Conservation (phyloP, 2,329 filamentous ascomycete species). For the Diaporthe sp. region DNA sequence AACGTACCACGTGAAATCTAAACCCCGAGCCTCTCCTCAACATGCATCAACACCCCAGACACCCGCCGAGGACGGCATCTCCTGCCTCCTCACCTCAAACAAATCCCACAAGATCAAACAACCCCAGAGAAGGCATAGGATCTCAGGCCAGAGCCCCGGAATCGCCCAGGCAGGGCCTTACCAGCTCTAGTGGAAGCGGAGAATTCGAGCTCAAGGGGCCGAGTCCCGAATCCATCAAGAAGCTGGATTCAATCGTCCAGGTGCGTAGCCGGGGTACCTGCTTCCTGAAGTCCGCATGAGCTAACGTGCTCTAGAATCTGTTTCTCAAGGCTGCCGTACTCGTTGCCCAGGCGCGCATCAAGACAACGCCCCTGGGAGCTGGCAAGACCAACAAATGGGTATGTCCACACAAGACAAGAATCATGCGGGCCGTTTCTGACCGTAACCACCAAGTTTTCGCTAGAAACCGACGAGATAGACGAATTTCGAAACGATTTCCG, state of each 20-base stretch:
- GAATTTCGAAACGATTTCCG: conserved; percentile 85
- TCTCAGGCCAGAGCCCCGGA: conserved; percentile 53
- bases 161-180: conserved; percentile 59
- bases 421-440: conserved; percentile 33
- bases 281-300: conserved; percentile 17
- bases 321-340: conserved; percentile 89
- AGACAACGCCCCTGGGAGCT: conserved; percentile 69
- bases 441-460: conserved; percentile 79
- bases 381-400: conserved; percentile 89
- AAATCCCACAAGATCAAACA: conserved; percentile 80
- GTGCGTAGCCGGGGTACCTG: conserved; percentile 57
- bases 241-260: conserved; percentile 94
- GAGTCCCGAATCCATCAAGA: conserved; percentile 77
- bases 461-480: conserved; percentile 93
- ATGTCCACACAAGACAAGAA: conserved; percentile 51
- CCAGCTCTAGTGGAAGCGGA: conserved; percentile 63
- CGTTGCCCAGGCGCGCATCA: conserved; percentile 84
- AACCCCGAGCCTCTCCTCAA: conserved; percentile 44
- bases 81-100: conserved; percentile 79
- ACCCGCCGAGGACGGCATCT: conserved; percentile 78
- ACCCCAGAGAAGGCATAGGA: conserved; percentile 72
- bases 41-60: conserved; percentile 94
- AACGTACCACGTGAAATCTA: conserved; percentile 24
- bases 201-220: conserved; percentile 60
- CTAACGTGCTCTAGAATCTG: conserved; percentile 77